Conservation (phyloP, 768 basidiomycete genomes). For the Suillus sp. region DNA sequence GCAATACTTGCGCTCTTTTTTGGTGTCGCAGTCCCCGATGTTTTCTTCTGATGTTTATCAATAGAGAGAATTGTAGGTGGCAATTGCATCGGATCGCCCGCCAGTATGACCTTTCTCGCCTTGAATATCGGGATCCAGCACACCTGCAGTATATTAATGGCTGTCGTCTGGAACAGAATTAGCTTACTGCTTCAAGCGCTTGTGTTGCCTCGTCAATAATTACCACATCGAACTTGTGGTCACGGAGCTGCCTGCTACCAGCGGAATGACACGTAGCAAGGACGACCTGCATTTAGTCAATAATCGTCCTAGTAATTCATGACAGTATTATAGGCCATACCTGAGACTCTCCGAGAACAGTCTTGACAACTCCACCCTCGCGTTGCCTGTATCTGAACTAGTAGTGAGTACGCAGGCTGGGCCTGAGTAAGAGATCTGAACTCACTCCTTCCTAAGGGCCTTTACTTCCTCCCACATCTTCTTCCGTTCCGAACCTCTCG, state of each 20-base stretch:
- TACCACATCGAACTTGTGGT: constrained; percentile 84
- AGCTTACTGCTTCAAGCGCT: constrained; percentile 82
- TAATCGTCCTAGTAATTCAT: neutral
- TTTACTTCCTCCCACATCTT: constrained; percentile 88
- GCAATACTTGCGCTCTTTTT: constrained; percentile 9
- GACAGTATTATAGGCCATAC: constrained; percentile 35
- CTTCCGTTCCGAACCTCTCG: constrained; percentile 71
- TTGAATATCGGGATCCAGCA: constrained; percentile 98
- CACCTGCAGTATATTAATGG: constrained; percentile 13
- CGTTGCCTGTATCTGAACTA: constrained; percentile 77
- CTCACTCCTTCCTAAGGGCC: constrained; percentile 88
- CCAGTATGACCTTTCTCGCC: constrained; percentile 84
- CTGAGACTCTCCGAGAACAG: constrained; percentile 80
- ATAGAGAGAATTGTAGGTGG: constrained; percentile 89
- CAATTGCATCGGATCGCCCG: constrained; percentile 95
- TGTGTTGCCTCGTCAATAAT: constrained; percentile 99
- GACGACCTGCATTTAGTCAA: constrained; percentile 57
- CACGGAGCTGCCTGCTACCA: constrained; percentile 78
- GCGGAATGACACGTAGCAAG: constrained; percentile 94
- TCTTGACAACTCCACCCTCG: constrained; percentile 80
- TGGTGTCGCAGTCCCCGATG: constrained; percentile 16
- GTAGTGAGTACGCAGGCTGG: constrained; percentile 4
- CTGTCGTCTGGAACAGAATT: neutral
- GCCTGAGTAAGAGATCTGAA: constrained; percentile 4
- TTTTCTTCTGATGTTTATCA: constrained; percentile 43